Base-by-base conservation (phyloP, 2,329 filamentous ascomycete genomes). In the Cordyceps tenuipes region DNA sequence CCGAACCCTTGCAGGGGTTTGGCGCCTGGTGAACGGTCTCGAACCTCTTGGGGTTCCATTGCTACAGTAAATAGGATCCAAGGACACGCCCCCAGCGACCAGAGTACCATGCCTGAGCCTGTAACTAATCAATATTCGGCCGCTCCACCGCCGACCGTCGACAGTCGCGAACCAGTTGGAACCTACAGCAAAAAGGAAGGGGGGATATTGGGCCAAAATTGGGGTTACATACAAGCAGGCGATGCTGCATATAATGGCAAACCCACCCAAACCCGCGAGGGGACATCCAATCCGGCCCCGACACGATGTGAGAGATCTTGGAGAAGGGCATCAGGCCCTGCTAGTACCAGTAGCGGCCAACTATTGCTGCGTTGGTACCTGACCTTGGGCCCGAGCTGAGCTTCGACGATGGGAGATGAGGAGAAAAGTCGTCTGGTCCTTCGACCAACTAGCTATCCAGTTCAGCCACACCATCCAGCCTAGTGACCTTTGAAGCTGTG, bases 11-110 rank as follows among this genome's bases (percentile, higher is more conserved):
- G 47, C 55, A 57, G 47, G 46, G 46, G 46, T 57, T 57, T 31
- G 55, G 55, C 55, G 55, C 34, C 34, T 41, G 23, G 55, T 34
- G 55, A 57, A 50, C 55, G 55, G 55, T 57, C 55, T 49, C 44
- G 55, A 57, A 21, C 29, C 31, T 50, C 34, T 48, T 55, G 39
- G 23, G 23, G 41, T 46, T 55, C 52, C 52, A 55, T 55, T 19
- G 34, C 12, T 29, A 19, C 29, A 29, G 29, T 29, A 29, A 1
- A 5, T 51, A n/a, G 23, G 23, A 23, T 10, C 39, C 52, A 55
- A 17, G 52, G 36, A 15, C 26, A 46, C 43, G n/a, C 43, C 43
- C 43, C 6, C 2, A 10, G 41, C 41, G 13, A 43, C 17, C 43
- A 46, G 21, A 46, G n/a, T 46, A 29, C 29, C 29, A 29, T 29